phyloP scores from a whole-genome alignment of 2,329 filamentous ascomycete genomes.

The Diaporthe capsici region DNA sequence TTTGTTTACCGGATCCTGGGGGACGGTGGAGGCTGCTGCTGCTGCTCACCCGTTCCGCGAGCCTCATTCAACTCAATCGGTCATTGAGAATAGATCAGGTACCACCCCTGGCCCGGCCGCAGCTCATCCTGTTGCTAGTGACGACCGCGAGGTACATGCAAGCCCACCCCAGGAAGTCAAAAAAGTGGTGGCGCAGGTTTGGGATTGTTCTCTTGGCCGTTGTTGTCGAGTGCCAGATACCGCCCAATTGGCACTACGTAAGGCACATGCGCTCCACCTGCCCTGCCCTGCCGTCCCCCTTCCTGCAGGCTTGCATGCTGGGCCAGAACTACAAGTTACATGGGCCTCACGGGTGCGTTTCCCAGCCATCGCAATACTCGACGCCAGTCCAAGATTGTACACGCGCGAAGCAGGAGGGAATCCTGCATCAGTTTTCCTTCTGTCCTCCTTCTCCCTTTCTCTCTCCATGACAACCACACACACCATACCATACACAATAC shows the following conservation, averaged over 20 bases:
- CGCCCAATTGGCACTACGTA: slow-evolving; percentile 31
- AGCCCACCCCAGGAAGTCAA: neutral
- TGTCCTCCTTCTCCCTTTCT: slow-evolving; percentile 11
- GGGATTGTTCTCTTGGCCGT: slow-evolving; percentile 32
- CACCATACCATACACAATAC: slow-evolving; percentile 20
- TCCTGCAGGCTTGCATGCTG: slow-evolving; percentile 26
- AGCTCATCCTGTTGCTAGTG: slow-evolving; percentile 23
- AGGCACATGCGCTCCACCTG: neutral
- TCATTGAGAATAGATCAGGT: slow-evolving; percentile 27
- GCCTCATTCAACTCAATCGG: neutral
- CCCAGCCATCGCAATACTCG: slow-evolving; percentile 46
- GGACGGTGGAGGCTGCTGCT: neutral
- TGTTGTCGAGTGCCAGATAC: slow-evolving; percentile 10
- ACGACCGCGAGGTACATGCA: slow-evolving; percentile 24
- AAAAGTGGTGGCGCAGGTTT: slow-evolving; percentile 38
- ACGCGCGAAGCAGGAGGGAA: slow-evolving; percentile 31
- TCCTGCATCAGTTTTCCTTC: slow-evolving; percentile 36
- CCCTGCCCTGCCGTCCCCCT: slow-evolving; percentile 5
- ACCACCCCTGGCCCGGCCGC: slow-evolving; percentile 4
- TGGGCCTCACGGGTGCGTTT: slow-evolving; percentile 13
- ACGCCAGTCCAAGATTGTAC: slow-evolving; percentile 28
- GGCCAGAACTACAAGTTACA: neutral
- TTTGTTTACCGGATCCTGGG: slow-evolving; percentile 38
- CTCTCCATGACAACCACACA: slow-evolving; percentile 27
- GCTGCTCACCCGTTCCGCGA: neutral